Conservation (phyloP, 1,139 yeast species). For the Saccharomycopsis phalli region DNA sequence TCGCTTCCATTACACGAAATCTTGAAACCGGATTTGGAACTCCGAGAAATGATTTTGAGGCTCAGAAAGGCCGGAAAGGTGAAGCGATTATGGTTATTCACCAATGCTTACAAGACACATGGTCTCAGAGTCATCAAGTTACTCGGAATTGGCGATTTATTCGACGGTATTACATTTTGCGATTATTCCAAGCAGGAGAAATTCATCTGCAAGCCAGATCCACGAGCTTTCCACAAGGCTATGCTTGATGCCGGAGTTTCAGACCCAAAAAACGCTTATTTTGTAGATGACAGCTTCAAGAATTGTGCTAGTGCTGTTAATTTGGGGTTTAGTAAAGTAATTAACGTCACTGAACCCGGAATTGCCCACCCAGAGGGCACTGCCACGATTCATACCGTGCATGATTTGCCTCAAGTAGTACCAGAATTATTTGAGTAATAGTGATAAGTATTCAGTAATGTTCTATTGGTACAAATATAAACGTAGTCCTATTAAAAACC, state of each 20-base stretch:
- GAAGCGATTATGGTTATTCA: conserved; percentile 72
- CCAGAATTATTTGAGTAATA: conserved; percentile 43
- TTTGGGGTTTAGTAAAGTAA: conserved; percentile 36
- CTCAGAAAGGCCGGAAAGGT: conserved; percentile 40
- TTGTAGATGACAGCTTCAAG: conserved; percentile 75
- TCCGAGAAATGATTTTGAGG: conserved; percentile 43
- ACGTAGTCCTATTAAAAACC: conserved; percentile 13
- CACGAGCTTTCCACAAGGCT: conserved; percentile 45
- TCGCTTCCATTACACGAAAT: conserved; percentile 77
- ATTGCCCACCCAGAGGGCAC: conserved; percentile 35
- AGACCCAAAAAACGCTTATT: conserved; percentile 44
- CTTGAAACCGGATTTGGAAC: conserved; percentile 46
- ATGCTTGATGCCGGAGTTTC: conserved; percentile 52
- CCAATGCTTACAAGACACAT: conserved; percentile 90
- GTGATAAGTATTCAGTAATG: too few relatives aligned
- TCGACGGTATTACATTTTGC: conserved; percentile 90
- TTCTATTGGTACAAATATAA: conserved; percentile 1
- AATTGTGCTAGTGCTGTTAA: conserved; percentile 41
- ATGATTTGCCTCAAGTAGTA: conserved; percentile 37
- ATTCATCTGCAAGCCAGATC: conserved; percentile 82
- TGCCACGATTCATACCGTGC: conserved; percentile 35
- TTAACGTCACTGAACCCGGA: conserved; percentile 31
- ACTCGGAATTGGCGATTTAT: conserved; percentile 79
- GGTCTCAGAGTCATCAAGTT: conserved; percentile 69
- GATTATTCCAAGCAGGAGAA: conserved; percentile 58